Base-by-base conservation (phyloP, 2,329 filamentous ascomycete genomes). In the Scopulariopsis brevicaulis region DNA sequence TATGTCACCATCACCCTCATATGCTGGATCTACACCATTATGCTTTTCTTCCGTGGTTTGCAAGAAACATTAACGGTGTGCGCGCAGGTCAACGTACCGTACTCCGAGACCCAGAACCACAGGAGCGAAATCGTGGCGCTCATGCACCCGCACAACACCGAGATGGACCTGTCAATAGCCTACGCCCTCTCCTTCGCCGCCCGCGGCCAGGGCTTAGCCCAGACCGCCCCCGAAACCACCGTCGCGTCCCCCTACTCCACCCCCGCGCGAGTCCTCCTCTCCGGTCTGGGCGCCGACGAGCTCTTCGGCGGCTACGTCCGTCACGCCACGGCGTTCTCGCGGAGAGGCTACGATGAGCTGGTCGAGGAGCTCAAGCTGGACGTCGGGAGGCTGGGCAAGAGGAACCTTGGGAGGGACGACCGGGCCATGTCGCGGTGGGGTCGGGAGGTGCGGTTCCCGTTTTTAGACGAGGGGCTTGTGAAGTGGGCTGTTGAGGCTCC, bases 141-240 rank as follows among this genome's bases (percentile, higher is more conserved):
- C 20, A 96, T 99, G 69, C 79, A 87, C 64, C 94, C 94, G 0
- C 94, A 99, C 71, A 93, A 96, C 63, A 99, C 94, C 0, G 94
- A 99, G 71, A 99, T 99, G 94, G 94, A 99, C 66, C 77, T 99
- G 1, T 99, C 94, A 3, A 99, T 99, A 64, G 88, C 89, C 0
- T 87, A 82, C 64, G 94, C 94, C 0, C 77, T 99, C n/a, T 97
- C 96, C 70, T 99, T 99, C 73, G 91, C 94, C 6, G 86, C 93
- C 0, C 82, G 90, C 46, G 93, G 91, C 1, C 69, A 74, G 55
- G 90, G 86, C 0, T 63, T 69, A 20, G 74, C 77, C 46, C 73
- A 73, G 58, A 66, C 63, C 14, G 59, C 63, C 37, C 59, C 60
- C 2, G 62, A 65, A 56, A 54, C 28, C 64, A 69, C 3, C 58